phyloP scores from a whole-genome alignment of 768 basidiomycete genomes.

The Cyclocybe cylindracea region DNA sequence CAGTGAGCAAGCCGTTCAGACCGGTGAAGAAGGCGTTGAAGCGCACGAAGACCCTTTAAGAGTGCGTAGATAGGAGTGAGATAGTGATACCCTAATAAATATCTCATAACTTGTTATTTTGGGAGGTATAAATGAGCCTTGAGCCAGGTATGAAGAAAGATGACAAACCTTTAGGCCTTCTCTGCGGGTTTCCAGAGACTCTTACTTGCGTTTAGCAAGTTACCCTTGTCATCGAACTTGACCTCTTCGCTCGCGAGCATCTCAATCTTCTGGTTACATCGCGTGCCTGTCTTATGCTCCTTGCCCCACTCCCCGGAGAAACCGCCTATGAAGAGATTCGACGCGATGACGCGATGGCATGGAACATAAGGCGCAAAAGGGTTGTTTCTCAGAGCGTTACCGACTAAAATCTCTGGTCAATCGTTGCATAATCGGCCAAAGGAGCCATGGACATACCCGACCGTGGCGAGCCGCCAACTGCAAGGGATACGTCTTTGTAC shows the following conservation, averaged over 20 bases:
- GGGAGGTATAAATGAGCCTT: no score
- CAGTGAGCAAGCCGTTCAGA: no score
- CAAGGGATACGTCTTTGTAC: constrained; percentile 52
- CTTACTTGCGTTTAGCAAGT: constrained; percentile 26
- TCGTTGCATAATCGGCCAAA: no score
- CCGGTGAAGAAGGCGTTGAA: no score
- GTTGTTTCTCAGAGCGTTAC: constrained; percentile 60
- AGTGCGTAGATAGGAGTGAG: no score
- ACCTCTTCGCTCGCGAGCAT: constrained; percentile 58
- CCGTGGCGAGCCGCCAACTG: constrained; percentile 62
- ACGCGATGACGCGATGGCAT: constrained; percentile 71
- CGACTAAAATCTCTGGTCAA: constrained; percentile 40
- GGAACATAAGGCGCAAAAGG: constrained; percentile 70
- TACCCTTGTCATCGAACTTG: constrained; percentile 44
- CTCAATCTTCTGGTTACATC: constrained; percentile 47
- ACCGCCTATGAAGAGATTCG: constrained; percentile 60
- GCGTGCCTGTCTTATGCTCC: constrained; percentile 39
- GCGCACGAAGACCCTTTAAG: no score
- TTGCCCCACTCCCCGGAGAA: constrained; percentile 64
- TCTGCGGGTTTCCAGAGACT: constrained; percentile 22
- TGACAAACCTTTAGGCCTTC: no score
- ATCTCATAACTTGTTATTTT: no score
- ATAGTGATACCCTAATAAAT: no score
- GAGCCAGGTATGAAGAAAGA: no score
- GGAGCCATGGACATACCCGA: constrained; percentile 43